These are phyloP conservation scores for Saccharomycopsis olivae DNA, from an alignment of 805 yeast genomes.

Conservation along the genomic window DNA sequence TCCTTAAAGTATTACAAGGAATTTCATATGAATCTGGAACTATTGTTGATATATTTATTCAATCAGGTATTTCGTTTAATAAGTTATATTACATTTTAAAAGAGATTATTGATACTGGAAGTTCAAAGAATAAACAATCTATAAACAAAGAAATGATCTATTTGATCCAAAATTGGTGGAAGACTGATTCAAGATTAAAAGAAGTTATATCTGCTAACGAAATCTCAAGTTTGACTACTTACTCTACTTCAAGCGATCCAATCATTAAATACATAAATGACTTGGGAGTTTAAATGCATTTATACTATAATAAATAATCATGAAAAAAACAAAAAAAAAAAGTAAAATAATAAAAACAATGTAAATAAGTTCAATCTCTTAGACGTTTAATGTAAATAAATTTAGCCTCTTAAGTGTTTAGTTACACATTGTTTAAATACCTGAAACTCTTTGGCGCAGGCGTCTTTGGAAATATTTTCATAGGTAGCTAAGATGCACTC, in stretches of 20 bases:
- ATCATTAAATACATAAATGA: conserved; percentile 34
- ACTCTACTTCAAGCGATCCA: conserved; percentile 48
- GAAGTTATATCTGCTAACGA: conserved; percentile 41
- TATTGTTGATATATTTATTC: conserved; percentile 50
- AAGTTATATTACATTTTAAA: conserved; percentile 55
- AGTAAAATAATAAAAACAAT: background rate
- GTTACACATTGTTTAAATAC: conserved; percentile 41
- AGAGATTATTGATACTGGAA: conserved; percentile 50
- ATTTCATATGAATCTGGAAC: conserved; percentile 37
- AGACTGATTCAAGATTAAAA: conserved; percentile 50
- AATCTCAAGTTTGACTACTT: conserved; percentile 34
- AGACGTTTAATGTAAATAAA: background rate
- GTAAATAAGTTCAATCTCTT: no score
- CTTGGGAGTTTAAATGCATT: conserved; percentile 11
- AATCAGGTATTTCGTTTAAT: conserved; percentile 53
- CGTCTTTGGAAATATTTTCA: conserved; percentile 38
- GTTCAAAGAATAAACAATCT: conserved; percentile 19
- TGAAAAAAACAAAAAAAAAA: background rate
- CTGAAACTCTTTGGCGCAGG: conserved; percentile 42
- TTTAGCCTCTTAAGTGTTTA: conserved; percentile 23
- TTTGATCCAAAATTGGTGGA: conserved; percentile 58
- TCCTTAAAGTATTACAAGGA: conserved; percentile 33
- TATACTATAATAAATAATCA: background rate
- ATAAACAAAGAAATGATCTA: conserved; percentile 47
- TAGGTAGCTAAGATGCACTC: conserved; percentile 42